phyloP scores from a whole-genome alignment of 805 yeast genomes.

The Saturnispora serradocipensis region DNA sequence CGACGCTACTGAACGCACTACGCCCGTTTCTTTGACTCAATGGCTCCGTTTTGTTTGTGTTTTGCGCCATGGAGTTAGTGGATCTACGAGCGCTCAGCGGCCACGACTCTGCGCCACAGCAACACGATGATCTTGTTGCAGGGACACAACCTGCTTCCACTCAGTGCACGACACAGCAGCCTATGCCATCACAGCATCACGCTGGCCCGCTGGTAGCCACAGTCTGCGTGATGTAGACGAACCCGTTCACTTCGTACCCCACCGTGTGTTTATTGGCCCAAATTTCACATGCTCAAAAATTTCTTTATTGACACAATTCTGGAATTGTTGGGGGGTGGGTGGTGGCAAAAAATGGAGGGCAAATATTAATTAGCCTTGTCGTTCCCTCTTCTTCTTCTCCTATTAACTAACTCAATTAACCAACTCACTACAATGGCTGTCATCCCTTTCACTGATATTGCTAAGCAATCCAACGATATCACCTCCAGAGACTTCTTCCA shows the following conservation, averaged over 20 bases:
- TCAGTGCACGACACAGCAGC: neutral
- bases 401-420: neutral
- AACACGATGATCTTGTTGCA: too few relatives aligned
- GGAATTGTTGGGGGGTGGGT: neutral
- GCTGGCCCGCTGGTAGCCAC: neutral
- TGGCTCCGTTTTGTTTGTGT: too few relatives aligned
- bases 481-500: conserved; percentile 91
- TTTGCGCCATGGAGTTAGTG: too few relatives aligned
- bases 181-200: neutral
- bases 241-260: neutral
- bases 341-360: neutral
- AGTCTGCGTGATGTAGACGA: neutral
- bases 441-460: conserved; percentile 87
- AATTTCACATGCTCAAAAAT: neutral
- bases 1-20: too few relatives aligned
- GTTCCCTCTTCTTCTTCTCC: neutral
- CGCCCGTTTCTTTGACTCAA: too few relatives aligned
- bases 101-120: too few relatives aligned
- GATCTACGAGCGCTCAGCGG: too few relatives aligned
- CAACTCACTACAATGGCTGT: conserved; percentile 48
- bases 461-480: conserved; percentile 86
- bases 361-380: neutral
- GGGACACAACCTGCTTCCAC: too few relatives aligned
- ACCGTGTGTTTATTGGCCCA: neutral
- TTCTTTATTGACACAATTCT: neutral